Base-by-base conservation (phyloP, 805 yeast species). In the Dipodascus geniculatus region DNA sequence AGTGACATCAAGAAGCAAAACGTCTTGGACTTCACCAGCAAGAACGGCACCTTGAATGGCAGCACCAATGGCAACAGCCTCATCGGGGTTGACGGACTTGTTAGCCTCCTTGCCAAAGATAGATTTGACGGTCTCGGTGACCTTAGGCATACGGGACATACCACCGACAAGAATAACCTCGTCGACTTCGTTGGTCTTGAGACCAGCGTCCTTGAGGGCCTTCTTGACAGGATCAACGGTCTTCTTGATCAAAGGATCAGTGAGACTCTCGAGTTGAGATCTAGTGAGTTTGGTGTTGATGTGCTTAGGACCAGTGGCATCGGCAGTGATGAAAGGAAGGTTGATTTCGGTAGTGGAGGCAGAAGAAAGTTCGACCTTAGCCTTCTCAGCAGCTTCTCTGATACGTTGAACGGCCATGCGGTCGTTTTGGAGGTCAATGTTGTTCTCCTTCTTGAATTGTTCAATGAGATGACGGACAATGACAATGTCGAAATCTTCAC, bases 41-140 rank as follows among this genome's bases (percentile, higher is more conserved):
- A 89, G 77, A 59, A 89, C 95, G 65, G 96, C 97, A 73, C 96
- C 97, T 76, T 89, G 97, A 64, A 89, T 90, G 55, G 96, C 96
- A 60, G 97, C 97, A 74, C 97, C 97, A 73, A 89, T 82, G 62
- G 95, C 93, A 57, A 86, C 95, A 50, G 95, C 95, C 76, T 86
- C 95, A 68, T 86, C 95, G 51, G 97, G 97, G 81, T 89, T 89
- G 64, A 89, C 96, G 53, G 91, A 82, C 76, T 85, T 88, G 66
- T 87, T 85, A 62, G 96, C 95, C 63, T 82, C 86, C 71, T 78
- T 84, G 66, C 83, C 83, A 73, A 89, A 89, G 65, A 86, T 77
- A 53, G 77, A 68, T 74, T 81, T 82, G 64, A 87, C 95, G 58
- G 85, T 81, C 65, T 79, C 84, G 56, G 82, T 71, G 61, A 86